A percentile compares a stretch with the other conserved stretches of the same genome.
These are phyloP conservation scores for Coelastrella sp. DNA, from an alignment of 139 green algal species.

Conservation along the genomic window DNA sequence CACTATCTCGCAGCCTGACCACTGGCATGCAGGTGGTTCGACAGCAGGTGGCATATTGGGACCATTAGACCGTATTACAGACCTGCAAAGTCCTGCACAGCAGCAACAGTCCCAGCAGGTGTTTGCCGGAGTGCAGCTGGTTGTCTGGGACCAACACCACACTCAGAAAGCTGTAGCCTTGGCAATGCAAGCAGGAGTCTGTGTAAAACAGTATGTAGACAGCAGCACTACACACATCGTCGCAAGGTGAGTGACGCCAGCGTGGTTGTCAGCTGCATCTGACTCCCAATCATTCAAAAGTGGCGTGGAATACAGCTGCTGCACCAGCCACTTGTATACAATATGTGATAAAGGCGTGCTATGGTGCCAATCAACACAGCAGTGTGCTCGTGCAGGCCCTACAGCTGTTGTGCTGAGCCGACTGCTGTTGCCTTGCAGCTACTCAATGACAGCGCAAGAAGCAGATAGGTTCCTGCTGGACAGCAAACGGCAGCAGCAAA, in stretches of 20 bases:
- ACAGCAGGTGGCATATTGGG: no score
- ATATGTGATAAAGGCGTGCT: no score
- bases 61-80: no score
- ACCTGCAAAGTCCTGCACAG: neutral
- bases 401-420: neutral
- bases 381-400: no score
- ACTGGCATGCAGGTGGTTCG: no score
- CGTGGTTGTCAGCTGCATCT: neutral
- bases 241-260: neutral
- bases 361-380: neutral
- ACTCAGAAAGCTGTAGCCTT: conserved; percentile 15
- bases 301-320: neutral
- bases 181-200: neutral
- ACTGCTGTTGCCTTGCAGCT: neutral
- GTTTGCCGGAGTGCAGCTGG: conserved; percentile 27
- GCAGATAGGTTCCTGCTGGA: neutral
- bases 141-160: conserved; percentile 19
- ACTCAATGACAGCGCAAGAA: neutral
- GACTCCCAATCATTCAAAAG: no score
- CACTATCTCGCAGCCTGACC: no score
- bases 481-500: neutral
- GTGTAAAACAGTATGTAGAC: neutral
- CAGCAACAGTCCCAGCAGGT: conserved; percentile 15
- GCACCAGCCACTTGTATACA: neutral
- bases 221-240: conserved; percentile 3